Evolutionary conservation across 768 basidiomycete genomes (phyloP).

Genomic region (Amyloporia xantha): DNA sequence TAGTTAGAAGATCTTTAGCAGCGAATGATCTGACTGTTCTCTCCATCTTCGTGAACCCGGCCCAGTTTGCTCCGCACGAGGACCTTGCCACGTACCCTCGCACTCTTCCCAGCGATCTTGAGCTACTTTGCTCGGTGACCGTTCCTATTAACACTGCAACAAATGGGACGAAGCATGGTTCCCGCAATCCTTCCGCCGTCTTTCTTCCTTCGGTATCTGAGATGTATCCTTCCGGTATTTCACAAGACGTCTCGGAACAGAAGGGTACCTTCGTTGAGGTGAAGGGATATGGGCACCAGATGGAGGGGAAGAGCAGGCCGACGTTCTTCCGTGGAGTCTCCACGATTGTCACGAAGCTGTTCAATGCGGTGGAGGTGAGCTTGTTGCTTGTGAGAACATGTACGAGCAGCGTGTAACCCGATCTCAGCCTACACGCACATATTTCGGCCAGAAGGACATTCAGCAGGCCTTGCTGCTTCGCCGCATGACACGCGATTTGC

Average conservation of each 20-base stretch:
- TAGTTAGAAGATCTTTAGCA: constrained; percentile 73
- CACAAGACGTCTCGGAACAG: constrained; percentile 66
- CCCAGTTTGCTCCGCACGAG: constrained; percentile 95
- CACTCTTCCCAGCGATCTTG: constrained; percentile 71
- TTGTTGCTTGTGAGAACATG: neutral
- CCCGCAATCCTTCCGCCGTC: constrained; percentile 51
- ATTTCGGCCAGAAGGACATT: constrained; percentile 98
- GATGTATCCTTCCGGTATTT: constrained; percentile 92
- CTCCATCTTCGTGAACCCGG: constrained; percentile 97
- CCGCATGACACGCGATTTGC: constrained; percentile 69
- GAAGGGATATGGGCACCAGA: constrained; percentile 83
- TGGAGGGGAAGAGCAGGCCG: constrained; percentile 87
- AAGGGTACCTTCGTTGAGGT: constrained; percentile 90
- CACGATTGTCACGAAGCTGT: constrained; percentile 91
- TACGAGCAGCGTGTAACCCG: neutral
- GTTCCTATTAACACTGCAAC: neutral
- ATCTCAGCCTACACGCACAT: constrained; percentile 77
- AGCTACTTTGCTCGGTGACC: constrained; percentile 37
- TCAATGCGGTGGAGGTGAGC: constrained; percentile 82
- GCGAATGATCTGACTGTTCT: constrained; percentile 84
- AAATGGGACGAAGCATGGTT: neutral
- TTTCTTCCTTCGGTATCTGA: constrained; percentile 75
- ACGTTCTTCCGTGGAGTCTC: constrained; percentile 94
- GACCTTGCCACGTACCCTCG: constrained; percentile 90
- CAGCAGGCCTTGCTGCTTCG: constrained; percentile 89